Evolutionary conservation across 2,329 filamentous ascomycete genomes (phyloP).

Genomic region (Fusarium tjaetaba): DNA sequence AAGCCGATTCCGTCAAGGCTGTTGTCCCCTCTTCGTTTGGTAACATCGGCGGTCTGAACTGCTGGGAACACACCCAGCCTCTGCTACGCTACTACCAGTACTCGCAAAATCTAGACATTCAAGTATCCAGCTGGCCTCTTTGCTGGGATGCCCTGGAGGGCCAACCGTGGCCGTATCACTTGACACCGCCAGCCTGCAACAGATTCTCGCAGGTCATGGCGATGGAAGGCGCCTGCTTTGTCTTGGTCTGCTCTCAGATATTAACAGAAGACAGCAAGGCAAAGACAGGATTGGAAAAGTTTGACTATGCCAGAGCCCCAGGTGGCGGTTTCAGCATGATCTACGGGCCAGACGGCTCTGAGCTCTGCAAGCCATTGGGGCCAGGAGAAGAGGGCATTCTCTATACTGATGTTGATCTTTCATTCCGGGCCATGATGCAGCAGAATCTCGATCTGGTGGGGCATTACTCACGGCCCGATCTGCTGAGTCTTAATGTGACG

Average conservation of each 20-base stretch:
- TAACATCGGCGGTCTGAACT: background rate
- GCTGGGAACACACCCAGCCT: background rate
- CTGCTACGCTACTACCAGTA: fast-evolving
- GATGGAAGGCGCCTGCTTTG: background rate
- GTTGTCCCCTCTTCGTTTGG: background rate
- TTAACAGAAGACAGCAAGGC: background rate
- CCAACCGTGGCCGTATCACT: background rate
- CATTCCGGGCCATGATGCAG: background rate
- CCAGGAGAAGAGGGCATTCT: background rate
- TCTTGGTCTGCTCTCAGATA: background rate
- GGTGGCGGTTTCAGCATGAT: background rate
- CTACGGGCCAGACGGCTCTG: background rate
- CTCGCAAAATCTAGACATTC: background rate
- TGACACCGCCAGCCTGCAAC: background rate
- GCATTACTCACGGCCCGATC: background rate
- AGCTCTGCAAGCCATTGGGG: background rate
- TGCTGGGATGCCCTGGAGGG: background rate
- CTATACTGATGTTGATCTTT: background rate
- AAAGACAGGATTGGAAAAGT: background rate
- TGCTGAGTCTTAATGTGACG: background rate
- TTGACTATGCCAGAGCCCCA: background rate
- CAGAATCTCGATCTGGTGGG: background rate
- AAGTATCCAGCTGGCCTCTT: background rate
- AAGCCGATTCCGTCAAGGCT: background rate
- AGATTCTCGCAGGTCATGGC: background rate